Conservation (phyloP, 2,329 filamentous ascomycete species). For the Colletotrichum coccodes region DNA sequence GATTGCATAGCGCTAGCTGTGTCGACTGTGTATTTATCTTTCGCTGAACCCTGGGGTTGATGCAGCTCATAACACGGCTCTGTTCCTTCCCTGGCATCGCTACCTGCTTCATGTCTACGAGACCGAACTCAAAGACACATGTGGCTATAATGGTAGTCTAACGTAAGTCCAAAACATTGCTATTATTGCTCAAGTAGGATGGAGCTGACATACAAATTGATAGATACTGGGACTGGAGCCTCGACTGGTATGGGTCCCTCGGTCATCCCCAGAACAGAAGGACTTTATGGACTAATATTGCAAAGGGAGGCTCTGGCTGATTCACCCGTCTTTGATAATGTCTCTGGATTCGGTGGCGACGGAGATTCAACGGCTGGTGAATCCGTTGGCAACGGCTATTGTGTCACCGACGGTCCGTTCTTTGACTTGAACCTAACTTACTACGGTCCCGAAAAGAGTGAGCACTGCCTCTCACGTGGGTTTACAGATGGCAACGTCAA, state of each 20-base stretch:
- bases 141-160: slow-evolving; percentile 2
- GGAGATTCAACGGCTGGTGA: neutral
- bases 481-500: neutral
- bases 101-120: neutral
- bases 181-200: too few relatives aligned
- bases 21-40: neutral
- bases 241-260: neutral
- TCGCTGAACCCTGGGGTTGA: neutral
- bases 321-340: neutral
- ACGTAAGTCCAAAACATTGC: neutral
- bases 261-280: neutral
- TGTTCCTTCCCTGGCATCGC: slow-evolving; percentile 25
- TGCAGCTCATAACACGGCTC: neutral
- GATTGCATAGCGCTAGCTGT: neutral
- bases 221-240: neutral
- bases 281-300: neutral
- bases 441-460: neutral
- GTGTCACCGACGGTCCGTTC: neutral
- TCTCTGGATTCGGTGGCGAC: neutral
- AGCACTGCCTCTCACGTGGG: neutral
- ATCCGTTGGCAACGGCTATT: neutral
- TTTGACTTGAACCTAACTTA: neutral
- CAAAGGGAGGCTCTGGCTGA: neutral
- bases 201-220: neutral
- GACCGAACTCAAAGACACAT: neutral